Evolutionary conservation across 2,329 filamentous ascomycete genomes (phyloP), one percentile per base, ranked within the genome.

Genomic region (Xylaria sp.): DNA sequence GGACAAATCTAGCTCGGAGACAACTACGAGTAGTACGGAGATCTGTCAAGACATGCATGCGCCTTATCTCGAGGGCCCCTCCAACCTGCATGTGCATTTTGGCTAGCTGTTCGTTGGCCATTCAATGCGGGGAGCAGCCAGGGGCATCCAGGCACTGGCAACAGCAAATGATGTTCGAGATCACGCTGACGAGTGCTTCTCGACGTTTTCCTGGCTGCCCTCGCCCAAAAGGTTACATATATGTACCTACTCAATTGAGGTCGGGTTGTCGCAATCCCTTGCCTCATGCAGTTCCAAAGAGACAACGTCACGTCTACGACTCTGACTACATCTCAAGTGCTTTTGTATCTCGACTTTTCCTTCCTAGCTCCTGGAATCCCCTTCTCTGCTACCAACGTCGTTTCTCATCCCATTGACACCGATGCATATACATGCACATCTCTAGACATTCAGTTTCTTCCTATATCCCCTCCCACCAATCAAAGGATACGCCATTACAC

Each of bases 61-160:
- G 60, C 60, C 60, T 58, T 64, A 62, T 60, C 54, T 54, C 56
- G 48, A 52, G 50, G 23, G 52, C 16, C 44, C 47, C 52, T 54
- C 54, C 52, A 50, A 50, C 55, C 3, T 55, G 62, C 62, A 64
- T 58, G 6, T 64, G 62, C 62, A 64, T 59, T 30, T 58, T 50
- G 57, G 60, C 51, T 51, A 42, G 46, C 19, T 55, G 52, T 52
- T 58, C 62, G 59, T 62, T 62, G 59, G 55, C 55, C 30, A 49
- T 55, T 52, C 42, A 13, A 54, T 57, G 55, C 57, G 58, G 55
- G 55, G 58, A 52, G 19, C 44, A 51, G 23, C 48, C 11, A 18
- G 48, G 16, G 48, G 19, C 19, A 50, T 18, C 48, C 48, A 50
- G 48, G 48, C 48, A 52, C 51, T n/a, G 35, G 57, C 23, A 50